Evolutionary conservation across 768 basidiomycete species (phyloP).

Genomic region (Phanerochaete carnosa): DNA sequence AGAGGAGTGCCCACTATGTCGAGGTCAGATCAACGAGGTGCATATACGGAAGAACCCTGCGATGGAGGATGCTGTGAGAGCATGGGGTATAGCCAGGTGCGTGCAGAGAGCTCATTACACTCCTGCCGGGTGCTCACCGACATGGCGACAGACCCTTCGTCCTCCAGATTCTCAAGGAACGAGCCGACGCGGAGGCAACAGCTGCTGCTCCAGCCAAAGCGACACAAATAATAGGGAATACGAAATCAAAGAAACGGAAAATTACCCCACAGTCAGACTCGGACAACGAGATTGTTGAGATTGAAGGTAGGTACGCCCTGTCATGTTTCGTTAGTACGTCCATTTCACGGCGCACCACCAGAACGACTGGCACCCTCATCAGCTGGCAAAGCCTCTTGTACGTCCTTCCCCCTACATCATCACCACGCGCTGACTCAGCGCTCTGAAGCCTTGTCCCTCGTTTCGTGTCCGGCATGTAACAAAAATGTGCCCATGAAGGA

Average conservation of each 20-base stretch:
- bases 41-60: slow-evolving; percentile 65
- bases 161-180: slow-evolving; percentile 8
- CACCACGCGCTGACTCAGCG: neutral
- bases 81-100: slow-evolving; percentile 74
- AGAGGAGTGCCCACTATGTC: slow-evolving; percentile 72
- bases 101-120: slow-evolving; percentile 5
- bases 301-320: slow-evolving; percentile 3
- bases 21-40: slow-evolving; percentile 53
- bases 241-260: neutral
- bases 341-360: neutral
- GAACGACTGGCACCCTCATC: neutral
- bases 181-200: neutral
- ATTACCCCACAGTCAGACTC: slow-evolving; percentile 16
- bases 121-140: neutral
- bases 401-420: neutral
- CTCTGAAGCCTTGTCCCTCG: slow-evolving; percentile 19
- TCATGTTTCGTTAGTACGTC: neutral
- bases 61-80: slow-evolving; percentile 65
- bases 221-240: neutral
- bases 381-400: neutral
- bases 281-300: slow-evolving; percentile 28
- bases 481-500: slow-evolving; percentile 38
- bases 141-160: slow-evolving; percentile 13
- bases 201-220: neutral
- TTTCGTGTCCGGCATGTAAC: slow-evolving; percentile 64